phyloP scores from a whole-genome alignment of 257 asterid species.

The Scutellaria minor region DNA sequence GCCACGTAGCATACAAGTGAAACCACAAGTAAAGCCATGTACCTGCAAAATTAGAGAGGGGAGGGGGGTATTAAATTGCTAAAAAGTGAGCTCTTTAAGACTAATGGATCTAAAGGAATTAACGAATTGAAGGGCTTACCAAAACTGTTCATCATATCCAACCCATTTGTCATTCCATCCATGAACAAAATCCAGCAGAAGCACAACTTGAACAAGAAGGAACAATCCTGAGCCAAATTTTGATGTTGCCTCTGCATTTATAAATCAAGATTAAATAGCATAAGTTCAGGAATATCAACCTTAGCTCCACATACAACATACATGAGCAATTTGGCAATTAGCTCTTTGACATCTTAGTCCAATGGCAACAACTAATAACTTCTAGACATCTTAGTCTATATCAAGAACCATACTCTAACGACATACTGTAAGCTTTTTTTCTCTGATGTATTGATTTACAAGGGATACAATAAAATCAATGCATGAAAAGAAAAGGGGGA shows the following conservation, averaged over 20 bases:
- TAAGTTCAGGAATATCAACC: conserved; percentile 1
- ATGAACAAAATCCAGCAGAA: conserved; percentile 86
- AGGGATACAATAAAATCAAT: neutral
- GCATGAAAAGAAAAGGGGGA: neutral
- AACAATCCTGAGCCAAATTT: conserved; percentile 94
- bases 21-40: conserved; percentile 77
- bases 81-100: neutral
- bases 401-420: neutral
- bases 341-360: conserved; percentile 16
- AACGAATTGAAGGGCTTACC: conserved; percentile 52
- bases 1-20: conserved; percentile 88
- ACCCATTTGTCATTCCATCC: conserved; percentile 98
- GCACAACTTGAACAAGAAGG: conserved; percentile 95
- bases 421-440: conserved; percentile 1
- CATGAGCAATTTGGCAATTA: conserved; percentile 10
- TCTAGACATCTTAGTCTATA: conserved; percentile 1
- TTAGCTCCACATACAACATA: conserved; percentile 8
- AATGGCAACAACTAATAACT: neutral
- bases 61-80: conserved; percentile 6
- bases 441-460: neutral
- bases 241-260: conserved; percentile 77
- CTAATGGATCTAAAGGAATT: neutral
- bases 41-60: conserved; percentile 52
- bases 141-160: conserved; percentile 89
- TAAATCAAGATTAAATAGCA: conserved; percentile 28